These are phyloP conservation scores for Babesia gibsoni DNA, from an alignment of 169 alveolate species.

Conservation along the genomic window DNA sequence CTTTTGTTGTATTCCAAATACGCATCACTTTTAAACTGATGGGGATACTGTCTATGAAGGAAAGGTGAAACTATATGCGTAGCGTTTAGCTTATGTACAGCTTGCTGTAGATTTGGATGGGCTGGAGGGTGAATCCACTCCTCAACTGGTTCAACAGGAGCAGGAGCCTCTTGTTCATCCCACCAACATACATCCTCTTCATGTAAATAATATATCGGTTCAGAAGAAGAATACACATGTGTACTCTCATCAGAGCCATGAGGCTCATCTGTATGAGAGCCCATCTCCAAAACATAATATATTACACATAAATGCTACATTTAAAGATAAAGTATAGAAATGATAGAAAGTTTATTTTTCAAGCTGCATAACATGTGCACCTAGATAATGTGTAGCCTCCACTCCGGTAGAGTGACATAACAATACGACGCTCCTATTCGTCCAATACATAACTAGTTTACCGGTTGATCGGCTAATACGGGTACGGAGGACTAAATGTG, in stretches of 20 bases:
- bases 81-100: constrained; percentile 16
- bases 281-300: neutral
- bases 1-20: constrained; percentile 2
- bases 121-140: constrained; percentile 34
- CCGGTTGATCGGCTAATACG: too few species aligned
- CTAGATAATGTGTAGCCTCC: constrained; percentile 14
- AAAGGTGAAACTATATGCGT: constrained; percentile 44
- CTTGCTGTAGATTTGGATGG: neutral
- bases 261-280: neutral
- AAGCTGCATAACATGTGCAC: constrained; percentile 39
- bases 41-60: constrained; percentile 24
- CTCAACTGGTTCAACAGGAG: neutral
- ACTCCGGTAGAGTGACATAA: neutral
- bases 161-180: neutral
- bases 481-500: constrained; percentile 1
- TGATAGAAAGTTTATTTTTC: too few species aligned
- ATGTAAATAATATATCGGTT: constrained; percentile 21
- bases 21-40: constrained; percentile 30
- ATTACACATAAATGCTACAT: neutral
- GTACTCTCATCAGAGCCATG: neutral
- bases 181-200: constrained; percentile 22
- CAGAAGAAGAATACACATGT: neutral
- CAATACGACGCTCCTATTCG: neutral
- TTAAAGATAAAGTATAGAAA: too few species aligned
- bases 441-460: constrained; percentile 6